Percentiles rank a stretch among this genome's conserved stretches.
Evolutionary conservation across 2,329 filamentous ascomycete species (phyloP).

Genomic region (Neoscytalidium dimidiatum): DNA sequence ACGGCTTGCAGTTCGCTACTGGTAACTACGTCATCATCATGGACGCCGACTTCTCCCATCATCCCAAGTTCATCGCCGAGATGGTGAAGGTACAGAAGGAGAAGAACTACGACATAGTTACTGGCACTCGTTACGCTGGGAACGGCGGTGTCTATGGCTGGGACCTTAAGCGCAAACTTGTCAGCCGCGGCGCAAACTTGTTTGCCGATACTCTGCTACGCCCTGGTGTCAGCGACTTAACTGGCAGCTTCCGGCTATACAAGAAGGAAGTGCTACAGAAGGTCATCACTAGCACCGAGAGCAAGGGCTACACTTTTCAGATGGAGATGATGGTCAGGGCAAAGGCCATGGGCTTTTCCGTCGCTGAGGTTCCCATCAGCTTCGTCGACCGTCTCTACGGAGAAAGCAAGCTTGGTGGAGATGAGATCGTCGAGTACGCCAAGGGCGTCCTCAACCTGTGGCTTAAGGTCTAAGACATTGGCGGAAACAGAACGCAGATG

Average conservation of each 20-base stretch:
- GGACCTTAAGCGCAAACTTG: constrained; percentile 81
- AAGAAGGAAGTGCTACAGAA: constrained; percentile 87
- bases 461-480: constrained; percentile 47
- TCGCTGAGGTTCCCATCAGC: constrained; percentile 92
- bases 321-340: constrained; percentile 99
- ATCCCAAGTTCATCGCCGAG: constrained; percentile 96
- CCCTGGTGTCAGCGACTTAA: constrained; percentile 93
- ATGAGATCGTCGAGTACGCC: constrained; percentile 95
- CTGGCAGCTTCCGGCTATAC: constrained; percentile 91
- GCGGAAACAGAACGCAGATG: background rate
- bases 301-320: constrained; percentile 98
- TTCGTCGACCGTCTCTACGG: constrained; percentile 97
- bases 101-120: constrained; percentile 91
- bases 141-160: constrained; percentile 88
- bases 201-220: constrained; percentile 93
- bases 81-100: constrained; percentile 84
- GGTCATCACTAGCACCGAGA: constrained; percentile 87
- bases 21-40: constrained; percentile 99
- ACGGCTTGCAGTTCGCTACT: constrained; percentile 84
- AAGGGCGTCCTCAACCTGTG: constrained; percentile 60
- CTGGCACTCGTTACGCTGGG: constrained; percentile 89
- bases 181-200: constrained; percentile 85
- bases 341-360: constrained; percentile 91
- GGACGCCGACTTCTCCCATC: constrained; percentile 99
- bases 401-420: constrained; percentile 89